Percentiles rank a stretch among this genome's conserved stretches.
Evolutionary conservation across 1,284 basidiomycete species (phyloP).

Genomic region (Coniophora puteana): DNA sequence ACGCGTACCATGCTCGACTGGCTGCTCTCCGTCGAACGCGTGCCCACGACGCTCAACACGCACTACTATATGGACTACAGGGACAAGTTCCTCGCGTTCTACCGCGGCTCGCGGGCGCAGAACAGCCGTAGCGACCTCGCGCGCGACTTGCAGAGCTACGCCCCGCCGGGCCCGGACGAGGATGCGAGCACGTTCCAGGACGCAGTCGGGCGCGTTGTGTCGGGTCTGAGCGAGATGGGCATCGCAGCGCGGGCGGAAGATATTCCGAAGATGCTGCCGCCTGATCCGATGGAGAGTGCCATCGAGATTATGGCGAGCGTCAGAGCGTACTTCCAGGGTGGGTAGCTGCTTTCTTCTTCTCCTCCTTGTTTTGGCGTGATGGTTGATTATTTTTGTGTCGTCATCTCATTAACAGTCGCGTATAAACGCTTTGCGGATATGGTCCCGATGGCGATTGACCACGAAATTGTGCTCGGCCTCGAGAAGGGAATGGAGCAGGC

Average conservation of each 20-base stretch:
- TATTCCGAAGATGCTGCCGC: constrained; percentile 48
- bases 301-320: constrained; percentile 68
- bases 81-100: constrained; percentile 51
- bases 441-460: constrained; percentile 60
- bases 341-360: background rate
- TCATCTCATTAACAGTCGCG: constrained; percentile 40
- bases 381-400: constrained; percentile 1
- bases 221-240: constrained; percentile 42
- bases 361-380: background rate
- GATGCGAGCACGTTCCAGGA: background rate
- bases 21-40: constrained; percentile 49
- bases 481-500: constrained; percentile 40
- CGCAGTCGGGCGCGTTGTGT: constrained; percentile 33
- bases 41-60: constrained; percentile 53
- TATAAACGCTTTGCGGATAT: constrained; percentile 68
- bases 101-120: constrained; percentile 37
- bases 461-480: constrained; percentile 49
- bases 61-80: constrained; percentile 58
- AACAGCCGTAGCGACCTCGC: constrained; percentile 28
- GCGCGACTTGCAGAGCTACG: constrained; percentile 11
- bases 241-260: constrained; percentile 38
- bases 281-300: constrained; percentile 51
- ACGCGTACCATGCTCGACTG: constrained; percentile 43
- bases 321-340: constrained; percentile 72
- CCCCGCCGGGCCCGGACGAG: background rate